Base-by-base conservation (phyloP, 1,284 basidiomycete species). In the Malassezia globosa region DNA sequence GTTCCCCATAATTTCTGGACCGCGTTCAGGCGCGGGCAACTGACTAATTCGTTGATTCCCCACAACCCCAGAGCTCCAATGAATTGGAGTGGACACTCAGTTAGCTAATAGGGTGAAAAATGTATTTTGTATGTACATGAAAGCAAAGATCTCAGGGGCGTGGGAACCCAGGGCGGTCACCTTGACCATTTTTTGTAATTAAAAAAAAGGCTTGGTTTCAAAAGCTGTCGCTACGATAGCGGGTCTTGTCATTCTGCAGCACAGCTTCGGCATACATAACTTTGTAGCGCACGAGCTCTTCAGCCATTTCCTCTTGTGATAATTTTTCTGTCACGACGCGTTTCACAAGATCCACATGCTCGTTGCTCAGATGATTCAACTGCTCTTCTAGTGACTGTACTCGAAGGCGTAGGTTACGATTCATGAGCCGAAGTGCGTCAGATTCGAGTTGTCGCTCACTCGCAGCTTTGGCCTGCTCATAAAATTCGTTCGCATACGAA, bases 331-430 rank as follows among this genome's bases (percentile, higher is more conserved):
- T 58, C 14, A 64, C 63, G 14, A 64, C 63, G 33, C 60, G 57
- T 40, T 69, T 71, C 41, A 69, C 62, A 37, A 71, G 60, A 4
- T 69, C 60, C 38, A 69, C 66, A 39, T 71, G 68, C 45, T 71
- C 68, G 3, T 56, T 46, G 36, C 60, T 64, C 43, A 67, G 47
- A 10, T 51, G 42, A 29, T 51, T 56, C 29, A 69, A 55, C 27
- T 66, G 58, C 24, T 60, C 58, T 34, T 71, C 68, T n/a, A 71
- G 51, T 8, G 58, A 51, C 37, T 66, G 62, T 18, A 71, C 63
- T 13, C 55, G 43, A 0, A 60, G 47, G 6, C 59, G 53, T n/a
- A 71, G 47, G 29, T 67, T 67, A n/a, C 61, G 55, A 38, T 71
- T 69, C 42, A 69, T 63, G 19, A 69, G 49, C 1, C 65, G 55